phyloP scores from a whole-genome alignment of 352 stramenopile species.

The Phytophthora cactorum region DNA sequence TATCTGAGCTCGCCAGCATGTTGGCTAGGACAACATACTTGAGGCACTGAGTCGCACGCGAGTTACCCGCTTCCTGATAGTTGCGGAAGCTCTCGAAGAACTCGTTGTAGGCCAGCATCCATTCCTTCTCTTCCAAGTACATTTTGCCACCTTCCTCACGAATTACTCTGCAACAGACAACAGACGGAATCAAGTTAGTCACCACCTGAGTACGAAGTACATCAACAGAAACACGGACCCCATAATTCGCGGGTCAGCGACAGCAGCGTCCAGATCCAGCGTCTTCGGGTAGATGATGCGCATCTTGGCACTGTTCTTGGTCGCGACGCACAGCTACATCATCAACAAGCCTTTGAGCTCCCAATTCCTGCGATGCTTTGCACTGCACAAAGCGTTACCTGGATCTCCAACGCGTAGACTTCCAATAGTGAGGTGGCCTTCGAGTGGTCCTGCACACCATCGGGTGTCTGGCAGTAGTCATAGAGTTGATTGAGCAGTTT shows the following conservation, averaged over 20 bases:
- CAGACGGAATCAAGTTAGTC: conserved; percentile 10
- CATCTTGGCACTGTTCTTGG: conserved; percentile 89
- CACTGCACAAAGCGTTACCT: conserved; percentile 45
- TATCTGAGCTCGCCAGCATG: conserved; percentile 92
- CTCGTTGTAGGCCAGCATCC: conserved; percentile 93
- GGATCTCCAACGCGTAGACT: conserved; percentile 92
- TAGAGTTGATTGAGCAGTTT: conserved; percentile 79
- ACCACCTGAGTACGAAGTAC: background rate
- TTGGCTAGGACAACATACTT: conserved; percentile 94
- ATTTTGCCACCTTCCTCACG: conserved; percentile 94
- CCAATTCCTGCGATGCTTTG: background rate
- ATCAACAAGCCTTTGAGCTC: conserved; percentile 2
- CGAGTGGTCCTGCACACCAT: conserved; percentile 75
- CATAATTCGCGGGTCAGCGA: conserved; percentile 92
- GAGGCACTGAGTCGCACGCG: conserved; percentile 88
- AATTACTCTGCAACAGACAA: conserved; percentile 62
- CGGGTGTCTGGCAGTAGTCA: conserved; percentile 73
- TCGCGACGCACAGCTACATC: conserved; percentile 82
- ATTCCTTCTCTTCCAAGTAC: conserved; percentile 91
- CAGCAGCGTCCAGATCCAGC: conserved; percentile 87
- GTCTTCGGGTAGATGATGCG: conserved; percentile 91
- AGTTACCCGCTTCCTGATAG: conserved; percentile 92
- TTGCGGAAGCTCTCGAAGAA: conserved; percentile 95
- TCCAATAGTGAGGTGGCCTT: conserved; percentile 91
- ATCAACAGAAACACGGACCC: conserved; percentile 50